A percentile compares a stretch with the other conserved stretches of the same genome.
phyloP scores from a whole-genome alignment of 2,329 filamentous ascomycete genomes.

The Sclerotinia nivalis region DNA sequence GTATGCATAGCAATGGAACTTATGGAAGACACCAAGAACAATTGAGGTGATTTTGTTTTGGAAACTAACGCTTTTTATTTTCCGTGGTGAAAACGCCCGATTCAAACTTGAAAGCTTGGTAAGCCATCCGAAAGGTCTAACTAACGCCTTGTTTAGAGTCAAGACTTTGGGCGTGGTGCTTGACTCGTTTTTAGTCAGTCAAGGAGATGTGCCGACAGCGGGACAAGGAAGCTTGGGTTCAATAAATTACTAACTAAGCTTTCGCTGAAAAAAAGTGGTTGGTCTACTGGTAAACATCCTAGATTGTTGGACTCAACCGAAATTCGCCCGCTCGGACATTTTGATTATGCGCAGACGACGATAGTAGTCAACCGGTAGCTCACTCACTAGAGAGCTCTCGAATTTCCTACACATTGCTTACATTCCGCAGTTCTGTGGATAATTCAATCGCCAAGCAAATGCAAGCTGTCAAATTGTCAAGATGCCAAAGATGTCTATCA shows the following conservation, averaged over 20 bases:
- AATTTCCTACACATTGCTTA: no score
- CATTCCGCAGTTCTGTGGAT: no score
- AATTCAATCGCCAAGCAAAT: no score
- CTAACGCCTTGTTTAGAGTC: neutral
- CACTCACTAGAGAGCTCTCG: no score
- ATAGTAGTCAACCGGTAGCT: neutral
- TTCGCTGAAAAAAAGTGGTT: constrained; percentile 11
- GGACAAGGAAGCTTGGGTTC: constrained; percentile 9
- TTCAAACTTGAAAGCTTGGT: neutral
- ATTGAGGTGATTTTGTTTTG: neutral
- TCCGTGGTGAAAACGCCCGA: neutral
- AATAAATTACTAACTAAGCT: constrained; percentile 1
- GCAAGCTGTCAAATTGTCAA: no score
- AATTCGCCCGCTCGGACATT: neutral
- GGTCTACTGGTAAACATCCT: neutral
- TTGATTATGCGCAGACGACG: neutral
- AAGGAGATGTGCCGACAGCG: neutral
- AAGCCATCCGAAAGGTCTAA: neutral
- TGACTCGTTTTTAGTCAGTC: neutral
- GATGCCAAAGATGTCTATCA: neutral
- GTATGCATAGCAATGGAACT: constrained; percentile 2
- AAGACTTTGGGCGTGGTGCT: neutral
- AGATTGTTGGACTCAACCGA: neutral
- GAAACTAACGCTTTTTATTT: neutral
- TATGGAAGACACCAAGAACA: constrained; percentile 12